Conservation (phyloP, 1,139 yeast genomes). For the Geotrichum candidum region DNA sequence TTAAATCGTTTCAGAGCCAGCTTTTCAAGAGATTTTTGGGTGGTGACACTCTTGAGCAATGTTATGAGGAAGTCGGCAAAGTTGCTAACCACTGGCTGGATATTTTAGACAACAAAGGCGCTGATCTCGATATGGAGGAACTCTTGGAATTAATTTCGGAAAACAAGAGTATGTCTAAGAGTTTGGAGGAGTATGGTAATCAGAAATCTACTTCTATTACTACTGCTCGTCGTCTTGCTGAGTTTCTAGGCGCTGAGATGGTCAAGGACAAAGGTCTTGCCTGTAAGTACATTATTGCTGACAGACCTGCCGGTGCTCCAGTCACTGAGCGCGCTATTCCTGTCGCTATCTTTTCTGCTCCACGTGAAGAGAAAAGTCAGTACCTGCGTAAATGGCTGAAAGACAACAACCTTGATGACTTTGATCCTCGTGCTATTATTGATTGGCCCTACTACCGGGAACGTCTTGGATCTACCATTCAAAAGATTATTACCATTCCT, state of each 20-base stretch:
- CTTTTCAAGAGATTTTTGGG: conserved; percentile 85
- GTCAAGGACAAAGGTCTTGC: conserved; percentile 95
- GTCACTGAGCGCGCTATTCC: conserved; percentile 97
- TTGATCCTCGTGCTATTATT: conserved; percentile 81
- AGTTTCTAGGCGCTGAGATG: conserved; percentile 95
- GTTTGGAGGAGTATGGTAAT: conserved; percentile 78
- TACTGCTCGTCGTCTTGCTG: conserved; percentile 89
- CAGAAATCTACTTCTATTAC: conserved; percentile 95
- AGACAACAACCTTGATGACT: conserved; percentile 70
- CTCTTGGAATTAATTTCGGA: conserved; percentile 92
- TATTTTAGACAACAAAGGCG: conserved; percentile 81
- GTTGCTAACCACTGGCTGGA: conserved; percentile 97
- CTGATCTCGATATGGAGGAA: conserved; percentile 88
- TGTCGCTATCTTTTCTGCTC: conserved; percentile 90
- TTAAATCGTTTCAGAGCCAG: conserved; percentile 93
- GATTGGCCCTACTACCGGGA: conserved; percentile 95
- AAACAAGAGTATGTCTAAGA: conserved; percentile 90
- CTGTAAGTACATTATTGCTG: conserved; percentile 87
- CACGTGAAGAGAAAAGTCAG: conserved; percentile 49
- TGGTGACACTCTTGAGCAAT: conserved; percentile 68
- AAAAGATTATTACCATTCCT: conserved; percentile 92
- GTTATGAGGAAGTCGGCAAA: conserved; percentile 83
- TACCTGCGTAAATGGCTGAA: conserved; percentile 82
- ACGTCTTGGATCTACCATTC: conserved; percentile 86
- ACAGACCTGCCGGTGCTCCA: conserved; percentile 78